Conservation (phyloP, 108 stramenopile species). For the Pseudonitzschia pungens region DNA sequence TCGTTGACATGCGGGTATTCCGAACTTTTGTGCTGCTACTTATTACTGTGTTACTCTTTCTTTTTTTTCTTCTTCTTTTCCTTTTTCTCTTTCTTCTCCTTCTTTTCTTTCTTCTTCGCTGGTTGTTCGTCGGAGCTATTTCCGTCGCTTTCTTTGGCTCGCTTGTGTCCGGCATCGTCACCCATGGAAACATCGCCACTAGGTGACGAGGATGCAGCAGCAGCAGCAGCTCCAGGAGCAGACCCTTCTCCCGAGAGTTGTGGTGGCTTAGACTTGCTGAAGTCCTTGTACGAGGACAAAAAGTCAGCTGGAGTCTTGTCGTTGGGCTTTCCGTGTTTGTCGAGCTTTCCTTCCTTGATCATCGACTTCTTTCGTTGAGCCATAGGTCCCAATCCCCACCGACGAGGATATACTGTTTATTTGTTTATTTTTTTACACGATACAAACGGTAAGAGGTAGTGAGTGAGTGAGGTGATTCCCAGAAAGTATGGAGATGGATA, state of each 20-base stretch:
- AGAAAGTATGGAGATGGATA: too few relatives aligned
- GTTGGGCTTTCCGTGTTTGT: slow-evolving; percentile 98
- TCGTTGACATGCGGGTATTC: too few relatives aligned
- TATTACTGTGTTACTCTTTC: slow-evolving; percentile 10
- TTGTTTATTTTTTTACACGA: too few relatives aligned
- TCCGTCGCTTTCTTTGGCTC: slow-evolving; percentile 28
- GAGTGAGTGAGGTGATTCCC: neutral
- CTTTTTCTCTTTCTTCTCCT: slow-evolving; percentile 33
- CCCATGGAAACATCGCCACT: slow-evolving; percentile 26
- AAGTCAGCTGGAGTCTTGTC: slow-evolving; percentile 94
- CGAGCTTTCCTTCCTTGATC: slow-evolving; percentile 97
- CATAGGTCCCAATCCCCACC: slow-evolving; percentile 99
- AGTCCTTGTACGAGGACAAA: slow-evolving; percentile 82
- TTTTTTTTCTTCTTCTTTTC: slow-evolving; percentile 32
- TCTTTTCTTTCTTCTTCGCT: slow-evolving; percentile 40
- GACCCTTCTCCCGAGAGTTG: slow-evolving; percentile 26
- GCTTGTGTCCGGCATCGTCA: slow-evolving; percentile 18
- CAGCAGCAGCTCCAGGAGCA: neutral
- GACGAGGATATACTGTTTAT: slow-evolving; percentile 83
- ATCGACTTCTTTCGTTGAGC: slow-evolving; percentile 96
- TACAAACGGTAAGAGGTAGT: too few relatives aligned
- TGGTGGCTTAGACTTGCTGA: slow-evolving; percentile 60
- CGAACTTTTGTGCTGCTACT: too few relatives aligned
- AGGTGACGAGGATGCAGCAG: slow-evolving; percentile 1
- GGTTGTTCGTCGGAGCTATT: slow-evolving; percentile 34